Conservation (phyloP, 2,329 filamentous ascomycete genomes). For the Samsoniella hepiali region DNA sequence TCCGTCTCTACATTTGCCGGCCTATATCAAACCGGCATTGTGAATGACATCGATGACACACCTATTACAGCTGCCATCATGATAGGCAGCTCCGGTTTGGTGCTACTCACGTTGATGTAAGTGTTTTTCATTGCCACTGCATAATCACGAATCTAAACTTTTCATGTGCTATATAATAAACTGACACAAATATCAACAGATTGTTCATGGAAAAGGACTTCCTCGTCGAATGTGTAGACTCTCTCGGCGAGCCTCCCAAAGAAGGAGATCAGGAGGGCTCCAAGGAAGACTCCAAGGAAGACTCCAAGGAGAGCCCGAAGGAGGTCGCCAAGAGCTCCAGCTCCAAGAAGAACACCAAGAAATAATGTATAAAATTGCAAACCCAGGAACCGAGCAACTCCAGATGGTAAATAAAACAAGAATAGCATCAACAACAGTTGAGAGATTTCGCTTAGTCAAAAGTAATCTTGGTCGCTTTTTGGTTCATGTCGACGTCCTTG, state of each 20-base stretch:
- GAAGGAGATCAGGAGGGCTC: slow-evolving; percentile 25
- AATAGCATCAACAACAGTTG: not conserved
- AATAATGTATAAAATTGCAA: slow-evolving; percentile 8
- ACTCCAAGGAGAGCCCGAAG: not conserved
- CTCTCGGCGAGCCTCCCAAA: slow-evolving; percentile 34
- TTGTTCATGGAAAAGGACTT: slow-evolving; percentile 53
- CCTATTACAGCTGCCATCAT: slow-evolving; percentile 41
- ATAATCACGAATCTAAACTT: slow-evolving; percentile 11
- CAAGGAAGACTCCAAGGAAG: not conserved
- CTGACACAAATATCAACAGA: slow-evolving; percentile 34
- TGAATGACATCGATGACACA: slow-evolving; percentile 25
- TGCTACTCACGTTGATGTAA: slow-evolving; percentile 58
- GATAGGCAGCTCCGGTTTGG: slow-evolving; percentile 47
- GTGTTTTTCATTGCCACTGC: slow-evolving; percentile 34
- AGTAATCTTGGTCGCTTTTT: slow-evolving; percentile 86
- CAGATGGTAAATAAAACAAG: slow-evolving; percentile 9
- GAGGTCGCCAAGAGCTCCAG: not conserved
- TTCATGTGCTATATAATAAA: not conserved
- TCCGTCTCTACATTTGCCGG: slow-evolving; percentile 29
- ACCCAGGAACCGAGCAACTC: slow-evolving; percentile 1
- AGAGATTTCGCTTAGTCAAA: slow-evolving; percentile 58
- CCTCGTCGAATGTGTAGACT: slow-evolving; percentile 48
- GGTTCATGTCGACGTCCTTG: slow-evolving; percentile 81
- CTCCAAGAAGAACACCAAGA: slow-evolving; percentile 8
- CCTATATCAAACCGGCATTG: slow-evolving; percentile 28